Evolutionary conservation across 345 rosid species (phyloP), one percentile per base, ranked within the genome.

Genomic region (Eutrema japonicum): DNA sequence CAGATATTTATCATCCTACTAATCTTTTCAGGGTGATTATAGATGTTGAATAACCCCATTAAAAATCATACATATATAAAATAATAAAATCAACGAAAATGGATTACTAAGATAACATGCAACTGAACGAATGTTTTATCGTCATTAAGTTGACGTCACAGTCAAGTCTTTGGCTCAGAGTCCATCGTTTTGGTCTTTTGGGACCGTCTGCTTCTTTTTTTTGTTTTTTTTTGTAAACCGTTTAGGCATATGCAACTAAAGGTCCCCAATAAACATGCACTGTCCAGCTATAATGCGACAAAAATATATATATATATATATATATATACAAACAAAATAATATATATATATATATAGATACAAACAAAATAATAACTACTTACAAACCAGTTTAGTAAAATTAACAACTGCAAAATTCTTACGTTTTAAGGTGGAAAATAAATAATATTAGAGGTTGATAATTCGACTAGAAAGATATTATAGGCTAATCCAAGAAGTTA

Each of bases 171-270:
- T 14, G 43, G 42, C 43, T 50, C 47, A 47, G 18, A 29, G 35
- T 48, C 50, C 9, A 50, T 61, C 68, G 42, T 61, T 61, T 50
- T 50, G 51, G 22, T 60, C 33, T 61, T 61, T 50, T 50, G 51
- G 13, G 10, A 71, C 43, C 22, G 4, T 26, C 38, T 70, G 56
- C 38, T 30, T 41, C 11, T 40, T 14, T 3, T 33, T 55, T 13
- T 30, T 27, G 3, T 40, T 32, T 6, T 45, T 16, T 55, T 29
- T 53, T 18, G 22, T 18, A 18, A n/a, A 40, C 16, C 58, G 35
- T 68, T 58, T 45, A 49, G 4, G 64, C 29, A 68, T 26, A 4
- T 45, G 8, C 22, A 70, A 16, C 16, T 16, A 16, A 16, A 58
- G n/a, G 9, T 63, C 35, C 70, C 18, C 14, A 5, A 11, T 45